These are phyloP conservation scores for Solanum lignicaule DNA, from an alignment of 257 asterid genomes.

Conservation along the genomic window DNA sequence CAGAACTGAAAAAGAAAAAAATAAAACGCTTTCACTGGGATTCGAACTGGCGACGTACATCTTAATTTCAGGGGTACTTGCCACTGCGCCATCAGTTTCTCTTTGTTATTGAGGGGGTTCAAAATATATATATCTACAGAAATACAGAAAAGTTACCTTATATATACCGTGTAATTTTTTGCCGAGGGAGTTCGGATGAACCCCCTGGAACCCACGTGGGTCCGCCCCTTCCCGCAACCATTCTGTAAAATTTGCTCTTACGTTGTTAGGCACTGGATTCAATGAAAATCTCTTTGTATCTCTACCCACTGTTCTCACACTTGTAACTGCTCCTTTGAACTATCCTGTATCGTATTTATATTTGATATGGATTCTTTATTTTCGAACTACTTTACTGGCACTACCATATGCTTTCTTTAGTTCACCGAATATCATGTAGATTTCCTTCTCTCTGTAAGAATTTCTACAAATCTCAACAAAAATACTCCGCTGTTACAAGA, in stretches of 20 bases:
- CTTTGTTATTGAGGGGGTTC: no score
- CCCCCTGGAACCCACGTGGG: no score
- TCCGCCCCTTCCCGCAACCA: neutral
- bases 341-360: neutral
- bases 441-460: neutral
- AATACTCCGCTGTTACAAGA: neutral
- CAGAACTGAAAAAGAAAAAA: no score
- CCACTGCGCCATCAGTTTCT: no score
- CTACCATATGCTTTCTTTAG: neutral
- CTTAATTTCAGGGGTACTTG: no score
- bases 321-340: neutral
- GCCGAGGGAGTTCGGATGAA: no score
- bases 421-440: neutral
- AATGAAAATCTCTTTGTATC: neutral
- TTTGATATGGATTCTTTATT: neutral
- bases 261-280: neutral
- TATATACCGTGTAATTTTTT: no score
- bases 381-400: neutral
- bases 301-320: neutral
- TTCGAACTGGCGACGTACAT: no score
- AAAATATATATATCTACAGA: no score
- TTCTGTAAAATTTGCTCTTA: neutral
- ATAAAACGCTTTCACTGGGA: no score
- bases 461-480: neutral
- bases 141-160: no score